phyloP scores from a whole-genome alignment of 2,329 filamentous ascomycete species.

The Aspergillus versicolor region DNA sequence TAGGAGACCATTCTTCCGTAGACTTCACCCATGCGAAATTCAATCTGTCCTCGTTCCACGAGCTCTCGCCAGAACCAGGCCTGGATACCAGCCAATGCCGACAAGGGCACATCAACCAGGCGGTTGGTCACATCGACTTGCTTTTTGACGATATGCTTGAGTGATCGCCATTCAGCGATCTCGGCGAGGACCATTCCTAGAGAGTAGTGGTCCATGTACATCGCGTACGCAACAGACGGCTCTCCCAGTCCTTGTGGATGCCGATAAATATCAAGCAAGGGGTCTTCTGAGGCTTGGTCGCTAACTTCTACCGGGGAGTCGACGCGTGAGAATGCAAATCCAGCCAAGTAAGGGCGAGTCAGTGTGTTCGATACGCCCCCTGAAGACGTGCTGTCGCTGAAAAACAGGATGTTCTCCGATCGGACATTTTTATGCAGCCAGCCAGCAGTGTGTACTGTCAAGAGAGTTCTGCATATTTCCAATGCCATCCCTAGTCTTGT shows the following conservation, averaged over 20 bases:
- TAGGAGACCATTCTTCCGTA: neutral
- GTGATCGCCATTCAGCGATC: neutral
- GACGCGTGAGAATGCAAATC: neutral
- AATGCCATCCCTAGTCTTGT: too few relatives aligned
- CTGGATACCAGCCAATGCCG: neutral
- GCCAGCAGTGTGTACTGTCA: too few relatives aligned
- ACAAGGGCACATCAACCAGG: neutral
- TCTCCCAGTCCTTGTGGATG: neutral
- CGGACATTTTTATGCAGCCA: too few relatives aligned
- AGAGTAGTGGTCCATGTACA: neutral
- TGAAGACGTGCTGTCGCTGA: neutral
- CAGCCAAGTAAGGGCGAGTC: neutral
- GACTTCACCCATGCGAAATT: conserved; percentile 1
- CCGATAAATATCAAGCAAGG: neutral
- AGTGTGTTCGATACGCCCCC: too few relatives aligned
- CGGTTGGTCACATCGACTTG: neutral
- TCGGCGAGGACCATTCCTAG: neutral
- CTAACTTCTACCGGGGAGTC: neutral
- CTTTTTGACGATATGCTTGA: neutral
- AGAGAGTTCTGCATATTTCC: too few relatives aligned
- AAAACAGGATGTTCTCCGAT: neutral
- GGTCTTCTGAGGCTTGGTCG: neutral
- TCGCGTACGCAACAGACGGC: neutral
- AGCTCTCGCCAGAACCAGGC: neutral
- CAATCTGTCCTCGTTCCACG: neutral